Base-by-base conservation (phyloP, 2,329 filamentous ascomycete genomes). In the Trichoderma sp. region DNA sequence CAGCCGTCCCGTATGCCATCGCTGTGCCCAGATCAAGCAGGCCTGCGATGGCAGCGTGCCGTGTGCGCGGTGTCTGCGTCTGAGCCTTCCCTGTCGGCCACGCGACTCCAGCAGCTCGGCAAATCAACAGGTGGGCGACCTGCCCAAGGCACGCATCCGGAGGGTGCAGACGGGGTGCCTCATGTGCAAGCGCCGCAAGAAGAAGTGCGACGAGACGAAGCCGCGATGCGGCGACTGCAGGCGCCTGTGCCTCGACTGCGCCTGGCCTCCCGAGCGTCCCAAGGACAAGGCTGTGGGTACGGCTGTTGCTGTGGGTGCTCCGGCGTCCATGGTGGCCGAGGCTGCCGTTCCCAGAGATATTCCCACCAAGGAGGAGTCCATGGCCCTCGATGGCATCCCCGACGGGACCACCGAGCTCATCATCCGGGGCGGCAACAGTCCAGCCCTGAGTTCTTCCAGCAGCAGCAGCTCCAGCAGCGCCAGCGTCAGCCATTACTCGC, bases 141-240 rank as follows among this genome's bases (percentile, higher is more conserved):
- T 71, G 34, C 76, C 77, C 65, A 78, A 77, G 69, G 76, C 76
- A 5, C 74, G 73, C 45, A 78, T 78, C 42, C 72, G 75, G 8
- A 72, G 77, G 35, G 76, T 78, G 4, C 77, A 78, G 71, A 78
- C 77, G 35, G 81, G 81, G 13, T 83, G 81, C 70, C 70, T 81
- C 60, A 82, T 80, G 70, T 83, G 81, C 73, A 80, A 82, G 71
- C 76, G 76, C 29, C 78, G 81, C 53, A 82, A 83, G 75, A 83
- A 83, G 76, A 83, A 83, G 72, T 83, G 81, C 72, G 81, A 83
- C 68, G 81, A 83, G 73, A 73, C 71, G 10, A 82, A 81, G 70
- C 81, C 81, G 2, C 76, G 76, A 50, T 83, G 81, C 69, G 75
- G 76, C 35, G 77, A 79, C 61, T 81, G 79, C 60, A 72, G 73